Percentiles rank a stretch among this genome's conserved stretches.
Conservation (phyloP, 768 basidiomycete genomes). For the Hortiboletus flavorubellus region DNA sequence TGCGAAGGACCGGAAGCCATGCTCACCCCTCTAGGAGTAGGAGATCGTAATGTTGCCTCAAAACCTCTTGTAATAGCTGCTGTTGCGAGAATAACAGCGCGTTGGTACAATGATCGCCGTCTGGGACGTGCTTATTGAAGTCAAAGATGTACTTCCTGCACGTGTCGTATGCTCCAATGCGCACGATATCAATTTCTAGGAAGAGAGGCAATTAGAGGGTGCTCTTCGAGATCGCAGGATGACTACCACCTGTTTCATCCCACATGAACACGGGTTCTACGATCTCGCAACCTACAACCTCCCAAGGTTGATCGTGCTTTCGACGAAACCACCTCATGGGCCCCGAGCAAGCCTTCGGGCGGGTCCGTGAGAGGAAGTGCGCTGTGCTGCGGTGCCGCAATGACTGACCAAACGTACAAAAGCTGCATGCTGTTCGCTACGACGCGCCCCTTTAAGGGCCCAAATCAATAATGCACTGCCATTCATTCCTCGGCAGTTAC, state of each 20-base stretch:
- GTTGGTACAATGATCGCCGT: slow-evolving; percentile 45
- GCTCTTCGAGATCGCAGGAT: slow-evolving; percentile 4
- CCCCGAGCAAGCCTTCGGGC: slow-evolving; percentile 13
- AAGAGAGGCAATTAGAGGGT: slow-evolving; percentile 4
- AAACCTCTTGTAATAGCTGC: slow-evolving; percentile 56
- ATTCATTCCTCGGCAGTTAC: slow-evolving; percentile 5
- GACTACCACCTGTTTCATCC: slow-evolving; percentile 54
- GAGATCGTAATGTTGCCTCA: slow-evolving; percentile 56
- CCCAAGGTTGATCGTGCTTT: slow-evolving; percentile 62
- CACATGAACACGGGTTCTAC: slow-evolving; percentile 66
- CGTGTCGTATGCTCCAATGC: slow-evolving; percentile 51
- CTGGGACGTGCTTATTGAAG: slow-evolving; percentile 42
- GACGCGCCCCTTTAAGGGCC: slow-evolving; percentile 11
- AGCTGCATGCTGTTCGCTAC: slow-evolving; percentile 13
- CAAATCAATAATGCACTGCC: slow-evolving; percentile 19
- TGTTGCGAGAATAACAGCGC: slow-evolving; percentile 62
- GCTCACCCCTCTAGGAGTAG: slow-evolving; percentile 65
- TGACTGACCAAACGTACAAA: slow-evolving; percentile 11
- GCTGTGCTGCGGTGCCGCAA: slow-evolving; percentile 15
- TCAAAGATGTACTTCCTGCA: slow-evolving; percentile 65
- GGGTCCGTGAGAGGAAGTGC: slow-evolving; percentile 14
- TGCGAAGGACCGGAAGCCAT: background rate
- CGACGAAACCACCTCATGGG: slow-evolving; percentile 46
- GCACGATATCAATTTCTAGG: slow-evolving; percentile 57
- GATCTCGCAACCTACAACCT: slow-evolving; percentile 65